Evolutionary conservation across 495 filamentous ascomycete species (phyloP).

Genomic region (Hyaloscypha bicolor): DNA sequence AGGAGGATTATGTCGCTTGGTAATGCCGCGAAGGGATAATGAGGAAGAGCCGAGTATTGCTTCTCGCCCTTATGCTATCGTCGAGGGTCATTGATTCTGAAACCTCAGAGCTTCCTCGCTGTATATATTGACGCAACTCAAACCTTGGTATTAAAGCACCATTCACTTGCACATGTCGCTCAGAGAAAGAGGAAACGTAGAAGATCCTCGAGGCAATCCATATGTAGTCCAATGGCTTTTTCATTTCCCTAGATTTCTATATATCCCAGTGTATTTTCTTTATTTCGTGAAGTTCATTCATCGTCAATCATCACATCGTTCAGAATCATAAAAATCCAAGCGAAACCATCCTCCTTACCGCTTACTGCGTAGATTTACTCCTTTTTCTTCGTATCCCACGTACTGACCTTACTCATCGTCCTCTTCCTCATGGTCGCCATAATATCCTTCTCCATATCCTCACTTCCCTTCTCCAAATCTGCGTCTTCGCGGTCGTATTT

Average conservation of each 20-base stretch:
- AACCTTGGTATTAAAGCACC: too few species aligned
- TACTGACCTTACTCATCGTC: conserved; percentile 52
- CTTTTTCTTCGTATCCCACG: conserved; percentile 38
- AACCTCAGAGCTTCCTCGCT: too few species aligned
- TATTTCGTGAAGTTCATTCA: conserved; percentile 9
- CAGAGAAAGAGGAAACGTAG: neutral
- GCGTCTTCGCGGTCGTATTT: conserved; percentile 47
- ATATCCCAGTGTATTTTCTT: neutral
- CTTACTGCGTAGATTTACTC: conserved; percentile 7
- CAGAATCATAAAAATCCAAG: neutral
- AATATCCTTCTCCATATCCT: conserved; percentile 55
- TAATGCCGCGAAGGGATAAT: neutral
- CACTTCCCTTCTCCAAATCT: conserved; percentile 53
- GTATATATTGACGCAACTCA: too few species aligned
- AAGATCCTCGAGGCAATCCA: neutral
- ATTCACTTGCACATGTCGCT: neutral
- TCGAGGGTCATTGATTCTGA: neutral
- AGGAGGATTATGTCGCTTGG: neutral
- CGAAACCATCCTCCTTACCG: neutral
- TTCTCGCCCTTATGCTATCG: neutral
- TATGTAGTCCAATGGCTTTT: neutral
- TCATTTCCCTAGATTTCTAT: neutral
- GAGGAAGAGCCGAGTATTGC: neutral
- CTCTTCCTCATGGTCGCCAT: conserved; percentile 53
- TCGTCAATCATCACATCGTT: conserved; percentile 19